Evolutionary conservation across 2,329 filamentous ascomycete species (phyloP), one percentile per base, ranked within the genome.

Genomic region (Trichoderma afroharzianum): DNA sequence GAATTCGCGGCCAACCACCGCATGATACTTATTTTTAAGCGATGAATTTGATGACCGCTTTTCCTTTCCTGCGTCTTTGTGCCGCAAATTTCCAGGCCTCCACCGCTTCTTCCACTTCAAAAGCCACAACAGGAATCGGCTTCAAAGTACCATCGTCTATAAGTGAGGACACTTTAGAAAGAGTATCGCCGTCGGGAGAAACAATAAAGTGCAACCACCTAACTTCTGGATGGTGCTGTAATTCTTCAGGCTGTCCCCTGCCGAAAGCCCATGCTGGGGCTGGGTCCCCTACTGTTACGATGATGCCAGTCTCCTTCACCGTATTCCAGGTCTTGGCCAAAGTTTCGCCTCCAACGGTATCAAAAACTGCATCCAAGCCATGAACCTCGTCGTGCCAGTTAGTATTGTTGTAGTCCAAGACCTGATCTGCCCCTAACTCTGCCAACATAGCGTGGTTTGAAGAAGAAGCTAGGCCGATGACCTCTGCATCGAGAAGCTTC

Each of bases 271-370:
- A 81, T 0, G 67, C 14, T 0, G 80, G 80, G 0, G 79, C 74
- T 14, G 80, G 80, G 62, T 81, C 81, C 3, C 74, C 80, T 0
- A 83, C 76, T 0, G 81, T 82, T 0, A 82, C 74, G 7, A 82
- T 77, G 0, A 70, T 69, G 0, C 80, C 81, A n/a, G 74, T 70
- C 18, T 18, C 32, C 4, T 63, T 63, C 24, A 63, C 24, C 15
- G 18, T 32, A 14, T 6, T 50, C 62, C 62, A 63, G 14, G 39
- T 32, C 3, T 32, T 63, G n/a, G 26, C 1, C n/a, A 63, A 63
- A 6, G 21, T 21, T 24, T 47, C 36, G 3, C 62, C 39, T 24
- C 39, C 62, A n/a, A 63, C 62, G 9, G 39, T 50, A 50, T 63
- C 62, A 24, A 63, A 63, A 50, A 63, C 62, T 18, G 39, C 39